Conservation (phyloP, 306 rosid species). For the Dryas octopetala region DNA sequence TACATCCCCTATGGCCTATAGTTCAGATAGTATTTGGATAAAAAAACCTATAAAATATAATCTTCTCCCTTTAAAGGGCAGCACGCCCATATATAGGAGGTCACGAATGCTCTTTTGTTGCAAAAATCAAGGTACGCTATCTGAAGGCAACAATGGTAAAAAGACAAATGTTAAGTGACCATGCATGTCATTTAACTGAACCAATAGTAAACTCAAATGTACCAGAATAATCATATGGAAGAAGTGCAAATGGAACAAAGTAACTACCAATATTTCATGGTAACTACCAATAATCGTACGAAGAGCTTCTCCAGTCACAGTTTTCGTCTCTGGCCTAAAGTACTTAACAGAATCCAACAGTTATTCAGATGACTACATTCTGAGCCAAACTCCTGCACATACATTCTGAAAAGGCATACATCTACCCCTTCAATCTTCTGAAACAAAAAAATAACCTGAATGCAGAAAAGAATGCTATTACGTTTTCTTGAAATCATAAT, state of each 20-base stretch:
- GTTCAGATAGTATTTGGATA: too few relatives aligned
- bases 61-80: slow-evolving; percentile 61
- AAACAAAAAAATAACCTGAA: slow-evolving; percentile 67
- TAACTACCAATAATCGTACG: slow-evolving; percentile 64
- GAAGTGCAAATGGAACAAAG: slow-evolving; percentile 7
- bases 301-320: slow-evolving; percentile 53
- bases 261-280: neutral
- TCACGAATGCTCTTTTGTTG: slow-evolving; percentile 61
- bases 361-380: slow-evolving; percentile 59
- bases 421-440: slow-evolving; percentile 72
- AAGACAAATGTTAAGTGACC: slow-evolving; percentile 7
- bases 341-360: slow-evolving; percentile 61
- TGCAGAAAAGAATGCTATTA: neutral
- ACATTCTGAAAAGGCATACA: slow-evolving; percentile 60
- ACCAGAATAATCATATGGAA: neutral
- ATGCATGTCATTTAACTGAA: neutral
- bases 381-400: slow-evolving; percentile 70
- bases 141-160: slow-evolving; percentile 28
- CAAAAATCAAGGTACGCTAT: slow-evolving; percentile 71
- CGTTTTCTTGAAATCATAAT: neutral
- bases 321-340: slow-evolving; percentile 51
- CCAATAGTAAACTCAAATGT: neutral
- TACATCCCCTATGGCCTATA: too few relatives aligned
- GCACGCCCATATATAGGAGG: slow-evolving; percentile 67
- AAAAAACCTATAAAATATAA: slow-evolving; percentile 26